Conservation (phyloP, 208 protist species). For the Acanthamoeba sp. region DNA sequence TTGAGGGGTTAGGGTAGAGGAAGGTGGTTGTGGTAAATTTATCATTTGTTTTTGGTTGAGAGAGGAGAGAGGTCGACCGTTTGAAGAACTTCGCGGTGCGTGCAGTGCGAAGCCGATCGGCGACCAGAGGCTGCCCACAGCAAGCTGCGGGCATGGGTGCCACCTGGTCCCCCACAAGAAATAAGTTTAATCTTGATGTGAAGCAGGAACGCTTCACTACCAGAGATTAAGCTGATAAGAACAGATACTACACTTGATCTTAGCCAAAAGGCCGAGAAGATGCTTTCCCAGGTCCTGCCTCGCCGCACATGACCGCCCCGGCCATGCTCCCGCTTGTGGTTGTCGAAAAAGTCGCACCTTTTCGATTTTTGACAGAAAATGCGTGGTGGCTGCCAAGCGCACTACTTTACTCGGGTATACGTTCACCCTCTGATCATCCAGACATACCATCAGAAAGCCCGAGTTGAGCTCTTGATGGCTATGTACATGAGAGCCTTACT, state of each 20-base stretch:
- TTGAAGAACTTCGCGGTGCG: neutral
- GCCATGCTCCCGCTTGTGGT: no score
- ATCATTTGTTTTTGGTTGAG: neutral
- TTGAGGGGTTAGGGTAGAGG: neutral
- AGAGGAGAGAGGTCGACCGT: neutral
- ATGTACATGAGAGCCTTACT: no score
- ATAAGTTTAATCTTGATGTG: conserved; percentile 29
- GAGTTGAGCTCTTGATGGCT: no score
- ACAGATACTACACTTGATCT: conserved; percentile 28
- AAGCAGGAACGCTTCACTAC: conserved; percentile 15
- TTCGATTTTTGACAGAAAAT: no score
- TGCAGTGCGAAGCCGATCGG: conserved; percentile 17
- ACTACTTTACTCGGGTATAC: no score
- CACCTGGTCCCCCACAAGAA: neutral
- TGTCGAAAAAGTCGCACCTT: no score
- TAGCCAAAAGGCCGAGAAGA: conserved; percentile 16
- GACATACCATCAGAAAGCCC: no score
- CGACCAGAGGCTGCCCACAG: conserved; percentile 1
- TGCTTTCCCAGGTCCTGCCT: neutral
- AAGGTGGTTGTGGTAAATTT: no score
- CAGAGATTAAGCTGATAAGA: conserved; percentile 17
- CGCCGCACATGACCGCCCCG: no score
- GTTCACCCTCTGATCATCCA: no score
- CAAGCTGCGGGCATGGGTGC: conserved; percentile 11
- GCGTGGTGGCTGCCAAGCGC: no score